Evolutionary conservation across 129 eudicot genomes (phyloP).

Genomic region (Scalesia atractyloides): DNA sequence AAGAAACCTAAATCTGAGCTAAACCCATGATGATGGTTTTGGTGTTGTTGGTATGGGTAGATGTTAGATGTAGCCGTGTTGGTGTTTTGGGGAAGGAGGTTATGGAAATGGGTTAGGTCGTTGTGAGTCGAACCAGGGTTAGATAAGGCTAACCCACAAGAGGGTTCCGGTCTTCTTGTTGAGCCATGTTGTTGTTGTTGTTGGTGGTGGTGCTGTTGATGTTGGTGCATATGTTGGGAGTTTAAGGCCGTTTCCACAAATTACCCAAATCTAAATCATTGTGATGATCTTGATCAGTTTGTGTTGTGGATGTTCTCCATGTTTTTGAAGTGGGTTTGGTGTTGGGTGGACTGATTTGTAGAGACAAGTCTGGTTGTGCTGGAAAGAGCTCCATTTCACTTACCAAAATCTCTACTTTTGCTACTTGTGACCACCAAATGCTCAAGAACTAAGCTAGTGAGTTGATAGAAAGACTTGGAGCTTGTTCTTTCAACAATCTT

Average conservation of each 20-base stretch:
- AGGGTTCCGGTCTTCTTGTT: conserved; percentile 36
- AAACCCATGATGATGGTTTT: conserved; percentile 37
- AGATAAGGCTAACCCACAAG: conserved; percentile 32
- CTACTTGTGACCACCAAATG: conserved; percentile 26
- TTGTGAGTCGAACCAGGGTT: conserved; percentile 31
- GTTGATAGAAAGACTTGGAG: conserved; percentile 11
- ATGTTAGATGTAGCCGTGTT: conserved; percentile 35
- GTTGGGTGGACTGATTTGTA: conserved; percentile 94
- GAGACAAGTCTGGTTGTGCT: conserved; percentile 95
- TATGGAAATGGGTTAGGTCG: conserved; percentile 27
- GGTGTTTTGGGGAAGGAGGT: conserved; percentile 25
- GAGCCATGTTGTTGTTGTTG: conserved; percentile 32
- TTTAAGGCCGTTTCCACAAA: conserved; percentile 76
- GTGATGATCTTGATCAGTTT: conserved; percentile 37
- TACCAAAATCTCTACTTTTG: conserved; percentile 18
- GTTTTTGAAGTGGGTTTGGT: conserved; percentile 60
- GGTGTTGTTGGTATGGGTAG: conserved; percentile 40
- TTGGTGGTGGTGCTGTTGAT: neutral
- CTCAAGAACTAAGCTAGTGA: neutral
- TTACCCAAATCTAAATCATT: conserved; percentile 66
- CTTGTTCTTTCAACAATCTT: conserved; percentile 27
- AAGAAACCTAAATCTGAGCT: conserved; percentile 59
- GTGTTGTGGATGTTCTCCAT: conserved; percentile 47
- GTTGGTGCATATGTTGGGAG: conserved; percentile 44
- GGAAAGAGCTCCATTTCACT: conserved; percentile 87